A percentile compares a stretch with the other conserved stretches of the same genome.
Conservation (phyloP, 768 basidiomycete species). For the Amanita inopinata region DNA sequence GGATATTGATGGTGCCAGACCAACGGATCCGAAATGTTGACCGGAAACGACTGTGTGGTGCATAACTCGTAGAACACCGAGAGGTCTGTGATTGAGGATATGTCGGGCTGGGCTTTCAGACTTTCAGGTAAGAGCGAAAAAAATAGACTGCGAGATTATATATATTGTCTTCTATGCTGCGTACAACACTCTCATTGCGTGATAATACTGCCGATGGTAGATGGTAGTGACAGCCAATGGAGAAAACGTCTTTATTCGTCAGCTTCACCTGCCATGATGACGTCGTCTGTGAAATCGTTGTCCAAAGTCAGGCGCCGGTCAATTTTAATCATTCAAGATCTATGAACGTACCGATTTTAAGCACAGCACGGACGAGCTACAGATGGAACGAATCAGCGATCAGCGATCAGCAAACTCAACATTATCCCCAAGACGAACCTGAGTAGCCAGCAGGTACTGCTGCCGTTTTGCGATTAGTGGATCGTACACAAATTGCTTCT, state of each 20-base stretch:
- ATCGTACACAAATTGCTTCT: slow-evolving; percentile 92
- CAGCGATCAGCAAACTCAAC: background rate
- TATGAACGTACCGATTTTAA: slow-evolving; percentile 75
- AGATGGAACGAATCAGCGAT: slow-evolving; percentile 5
- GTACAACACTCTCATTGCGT: background rate
- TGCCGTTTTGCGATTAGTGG: slow-evolving; percentile 96
- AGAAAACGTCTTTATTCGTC: slow-evolving; percentile 41
- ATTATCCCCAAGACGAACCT: slow-evolving; percentile 35
- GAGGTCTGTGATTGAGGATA: too few relatives aligned
- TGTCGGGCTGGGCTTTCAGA: too few relatives aligned
- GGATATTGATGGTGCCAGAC: too few relatives aligned
- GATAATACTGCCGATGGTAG: background rate
- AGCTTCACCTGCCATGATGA: slow-evolving; percentile 62
- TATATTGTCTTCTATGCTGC: background rate
- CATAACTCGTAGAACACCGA: too few relatives aligned
- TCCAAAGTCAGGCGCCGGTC: background rate
- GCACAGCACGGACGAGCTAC: slow-evolving; percentile 80
- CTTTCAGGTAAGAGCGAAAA: too few relatives aligned
- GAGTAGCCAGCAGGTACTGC: slow-evolving; percentile 94
- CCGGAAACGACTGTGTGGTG: too few relatives aligned
- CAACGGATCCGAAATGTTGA: too few relatives aligned
- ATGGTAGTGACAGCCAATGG: background rate
- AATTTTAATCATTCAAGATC: background rate
- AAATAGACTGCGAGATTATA: too few relatives aligned
- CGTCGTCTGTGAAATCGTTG: slow-evolving; percentile 49